Evolutionary conservation across 495 filamentous ascomycete species (phyloP).

Genomic region (Zalerion maritima): DNA sequence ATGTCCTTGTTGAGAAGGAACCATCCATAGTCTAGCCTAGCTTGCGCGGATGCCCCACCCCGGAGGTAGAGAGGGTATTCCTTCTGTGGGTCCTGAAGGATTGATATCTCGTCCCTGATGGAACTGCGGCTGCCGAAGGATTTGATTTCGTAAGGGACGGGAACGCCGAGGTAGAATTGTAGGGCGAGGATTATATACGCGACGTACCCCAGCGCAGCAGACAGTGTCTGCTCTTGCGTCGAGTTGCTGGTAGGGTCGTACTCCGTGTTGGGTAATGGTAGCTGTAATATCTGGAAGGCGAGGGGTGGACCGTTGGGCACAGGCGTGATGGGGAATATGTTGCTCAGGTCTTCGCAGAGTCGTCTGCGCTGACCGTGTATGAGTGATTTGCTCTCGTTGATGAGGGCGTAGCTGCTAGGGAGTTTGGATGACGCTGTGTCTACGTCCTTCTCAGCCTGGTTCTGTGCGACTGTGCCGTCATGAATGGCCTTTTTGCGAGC

Average conservation of each 20-base stretch:
- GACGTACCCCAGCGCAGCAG: conserved; percentile 71
- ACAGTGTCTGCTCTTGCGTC: conserved; percentile 48
- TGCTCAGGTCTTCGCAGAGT: conserved; percentile 65
- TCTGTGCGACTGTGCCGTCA: conserved; percentile 43
- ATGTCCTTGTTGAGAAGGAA: conserved; percentile 92
- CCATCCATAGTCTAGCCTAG: conserved; percentile 87
- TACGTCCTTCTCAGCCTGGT: conserved; percentile 39
- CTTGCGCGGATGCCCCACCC: conserved; percentile 49
- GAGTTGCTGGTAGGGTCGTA: conserved; percentile 33
- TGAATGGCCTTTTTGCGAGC: conserved; percentile 52
- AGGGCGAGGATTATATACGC: conserved; percentile 63
- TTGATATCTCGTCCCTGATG: conserved; percentile 67
- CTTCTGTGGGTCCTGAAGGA: conserved; percentile 44
- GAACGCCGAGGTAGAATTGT: conserved; percentile 66
- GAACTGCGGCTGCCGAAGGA: conserved; percentile 57
- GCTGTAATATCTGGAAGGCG: conserved; percentile 59
- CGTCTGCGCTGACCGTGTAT: conserved; percentile 70
- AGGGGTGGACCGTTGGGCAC: conserved; percentile 37
- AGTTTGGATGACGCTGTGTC: conserved; percentile 44
- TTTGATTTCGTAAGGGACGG: conserved; percentile 68
- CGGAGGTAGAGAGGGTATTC: conserved; percentile 72
- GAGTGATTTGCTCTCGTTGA: conserved; percentile 41
- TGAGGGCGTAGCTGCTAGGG: conserved; percentile 33
- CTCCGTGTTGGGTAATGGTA: conserved; percentile 63
- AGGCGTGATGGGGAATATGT: conserved; percentile 68